Evolutionary conservation across 2,329 filamentous ascomycete species (phyloP), one percentile per base, ranked within the genome.

Genomic region (Talaromyces albobiverticillius): DNA sequence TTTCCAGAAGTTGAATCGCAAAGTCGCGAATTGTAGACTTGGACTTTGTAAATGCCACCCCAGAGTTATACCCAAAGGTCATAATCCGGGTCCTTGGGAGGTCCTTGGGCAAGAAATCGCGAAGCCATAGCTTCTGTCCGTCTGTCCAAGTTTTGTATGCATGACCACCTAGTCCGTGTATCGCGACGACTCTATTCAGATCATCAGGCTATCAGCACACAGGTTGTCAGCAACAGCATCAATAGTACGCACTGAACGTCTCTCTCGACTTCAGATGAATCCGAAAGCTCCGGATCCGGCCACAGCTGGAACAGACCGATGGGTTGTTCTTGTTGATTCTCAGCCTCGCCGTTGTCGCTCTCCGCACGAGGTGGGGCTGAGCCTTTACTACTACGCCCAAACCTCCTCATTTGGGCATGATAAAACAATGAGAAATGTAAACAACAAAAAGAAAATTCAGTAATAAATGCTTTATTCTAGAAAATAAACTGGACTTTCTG

Each of bases 11-110:
- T 40, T 58, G 57, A 11, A 55, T 58, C 13, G 59, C 59, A 46
- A 62, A 60, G 31, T 63, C 62, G 20, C 54, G 41, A 14, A 62
- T 52, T 2, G 62, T 61, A 22, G 64, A 55, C 20, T 57, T 31
- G 7, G 64, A 64, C 22, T 56, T 61, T 36, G 55, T 54, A 36
- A 62, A 61, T 20, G 51, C 61, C n/a, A 66, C 57, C n/a, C 58
- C 60, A 23, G 64, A 61, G 38, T 65, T 67, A 46, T 66, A 66
- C n/a, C 63, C 59, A 48, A 64, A 66, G 16, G 60, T 51, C 8
- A 66, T 47, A 11, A 65, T 59, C 36, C 64, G 59, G 1, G 62
- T 62, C 14, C 47, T 59, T 38, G 60, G 61, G 14, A 66, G n/a
- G 20, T 59, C 51, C 9, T 18, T 50, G 14, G 62, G 62, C 11